Percentiles rank a stretch among this genome's conserved stretches.
Conservation (phyloP, 1,139 yeast species). For the Pichia kudriavzevii region DNA sequence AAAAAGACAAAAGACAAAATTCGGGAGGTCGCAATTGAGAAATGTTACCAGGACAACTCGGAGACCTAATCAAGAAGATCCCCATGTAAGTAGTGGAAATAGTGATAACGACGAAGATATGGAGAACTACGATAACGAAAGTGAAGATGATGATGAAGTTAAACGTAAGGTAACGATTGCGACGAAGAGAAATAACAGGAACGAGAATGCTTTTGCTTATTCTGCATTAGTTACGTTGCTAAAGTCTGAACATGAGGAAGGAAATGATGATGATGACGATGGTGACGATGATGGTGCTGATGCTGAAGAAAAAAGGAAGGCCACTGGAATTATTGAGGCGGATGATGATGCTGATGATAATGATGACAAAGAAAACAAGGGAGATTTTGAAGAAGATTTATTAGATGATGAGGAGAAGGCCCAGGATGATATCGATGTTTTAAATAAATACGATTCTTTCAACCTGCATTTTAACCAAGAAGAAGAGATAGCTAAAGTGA, state of each 20-base stretch:
- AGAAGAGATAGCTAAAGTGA: conserved; percentile 27
- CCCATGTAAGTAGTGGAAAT: conserved; percentile 19
- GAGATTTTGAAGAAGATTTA: conserved; percentile 26
- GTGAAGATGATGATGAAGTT: conserved; percentile 12
- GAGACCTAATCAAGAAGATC: conserved; percentile 10
- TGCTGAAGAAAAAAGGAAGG: conserved; percentile 24
- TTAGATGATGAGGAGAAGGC: conserved; percentile 30
- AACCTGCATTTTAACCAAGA: conserved; percentile 66
- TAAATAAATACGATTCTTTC: conserved; percentile 52
- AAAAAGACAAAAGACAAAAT: conserved; percentile 28
- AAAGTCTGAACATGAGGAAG: conserved; percentile 40
- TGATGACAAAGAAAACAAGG: conserved; percentile 31
- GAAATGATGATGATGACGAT: conserved; percentile 19
- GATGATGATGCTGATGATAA: conserved; percentile 33
- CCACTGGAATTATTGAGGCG: conserved; percentile 27
- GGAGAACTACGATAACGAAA: conserved; percentile 14
- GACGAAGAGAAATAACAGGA: conserved; percentile 21
- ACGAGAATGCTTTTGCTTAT: conserved; percentile 47
- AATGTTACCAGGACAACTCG: conserved; percentile 44
- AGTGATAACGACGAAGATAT: conserved; percentile 12
- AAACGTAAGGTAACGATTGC: conserved; percentile 10
- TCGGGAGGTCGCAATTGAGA: conserved; percentile 56
- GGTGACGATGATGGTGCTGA: conserved; percentile 27
- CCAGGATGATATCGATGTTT: conserved; percentile 24
- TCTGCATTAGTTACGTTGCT: conserved; percentile 69